These are phyloP conservation scores for Moniliella sp. DNA, from an alignment of 1,284 basidiomycete species.

Conservation along the genomic window DNA sequence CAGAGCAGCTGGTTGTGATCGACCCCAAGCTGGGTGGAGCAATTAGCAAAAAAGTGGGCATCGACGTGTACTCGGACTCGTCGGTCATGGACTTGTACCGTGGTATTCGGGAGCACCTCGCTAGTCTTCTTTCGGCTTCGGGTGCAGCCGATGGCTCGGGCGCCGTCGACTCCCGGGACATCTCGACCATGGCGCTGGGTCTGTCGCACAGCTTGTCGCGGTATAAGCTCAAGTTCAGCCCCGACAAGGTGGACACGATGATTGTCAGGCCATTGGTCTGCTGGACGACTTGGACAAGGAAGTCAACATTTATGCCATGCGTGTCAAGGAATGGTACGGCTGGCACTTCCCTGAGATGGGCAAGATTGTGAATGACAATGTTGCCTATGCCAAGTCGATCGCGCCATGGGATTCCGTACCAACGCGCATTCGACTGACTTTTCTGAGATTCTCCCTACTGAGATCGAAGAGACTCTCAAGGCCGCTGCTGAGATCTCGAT, in stretches of 20 bases:
- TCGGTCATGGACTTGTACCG: constrained; percentile 67
- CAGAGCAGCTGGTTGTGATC: constrained; percentile 66
- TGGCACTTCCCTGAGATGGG: constrained; percentile 98
- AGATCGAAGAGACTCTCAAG: constrained; percentile 61
- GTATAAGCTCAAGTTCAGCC: constrained; percentile 88
- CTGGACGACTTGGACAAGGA: constrained; percentile 99
- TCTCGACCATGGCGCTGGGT: constrained; percentile 92
- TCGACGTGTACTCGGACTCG: constrained; percentile 55
- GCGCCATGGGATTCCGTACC: constrained; percentile 58
- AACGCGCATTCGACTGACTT: constrained; percentile 70
- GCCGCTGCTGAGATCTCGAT: constrained; percentile 84
- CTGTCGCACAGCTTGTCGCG: constrained; percentile 93
- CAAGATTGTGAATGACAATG: constrained; percentile 78
- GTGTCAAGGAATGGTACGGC: constrained; percentile 97
- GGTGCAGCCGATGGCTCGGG: constrained; percentile 8
- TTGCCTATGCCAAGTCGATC: constrained; percentile 74
- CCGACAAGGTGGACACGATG: constrained; percentile 98
- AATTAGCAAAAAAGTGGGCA: constrained; percentile 78
- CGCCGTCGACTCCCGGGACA: constrained; percentile 49
- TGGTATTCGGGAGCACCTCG: constrained; percentile 74
- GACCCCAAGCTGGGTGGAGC: constrained; percentile 75
- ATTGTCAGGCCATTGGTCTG: constrained; percentile 98
- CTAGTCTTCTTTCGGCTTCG: constrained; percentile 45
- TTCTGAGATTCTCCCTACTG: constrained; percentile 62
- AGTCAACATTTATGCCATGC: constrained; percentile 96